Conservation (phyloP, 495 filamentous ascomycete species). For the Pyrenula massariospora region DNA sequence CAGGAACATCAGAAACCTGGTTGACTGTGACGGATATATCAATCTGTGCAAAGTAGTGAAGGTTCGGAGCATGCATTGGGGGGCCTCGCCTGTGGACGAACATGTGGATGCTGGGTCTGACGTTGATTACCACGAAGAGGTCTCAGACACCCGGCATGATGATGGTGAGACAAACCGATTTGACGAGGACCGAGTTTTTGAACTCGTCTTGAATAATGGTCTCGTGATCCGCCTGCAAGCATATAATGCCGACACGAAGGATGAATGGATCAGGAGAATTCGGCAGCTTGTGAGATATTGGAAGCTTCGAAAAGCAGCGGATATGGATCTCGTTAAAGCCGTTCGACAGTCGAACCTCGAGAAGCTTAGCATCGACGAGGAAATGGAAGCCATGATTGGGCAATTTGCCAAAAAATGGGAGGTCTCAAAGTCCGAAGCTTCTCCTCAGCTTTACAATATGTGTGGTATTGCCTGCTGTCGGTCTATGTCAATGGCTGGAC, state of each 20-base stretch:
- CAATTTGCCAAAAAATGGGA: slow-evolving; percentile 67
- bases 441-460: slow-evolving; percentile 56
- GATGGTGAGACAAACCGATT: slow-evolving; percentile 41
- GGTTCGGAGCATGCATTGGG: slow-evolving; percentile 41
- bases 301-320: slow-evolving; percentile 43
- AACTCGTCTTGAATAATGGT: slow-evolving; percentile 50
- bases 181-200: slow-evolving; percentile 50
- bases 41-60: slow-evolving; percentile 46
- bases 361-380: slow-evolving; percentile 57
- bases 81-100: slow-evolving; percentile 37
- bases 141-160: slow-evolving; percentile 30
- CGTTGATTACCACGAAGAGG: slow-evolving; percentile 37
- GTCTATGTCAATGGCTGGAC: slow-evolving; percentile 53
- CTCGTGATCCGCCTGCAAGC: slow-evolving; percentile 58
- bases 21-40: slow-evolving; percentile 54
- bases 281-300: slow-evolving; percentile 52
- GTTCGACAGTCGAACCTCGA: slow-evolving; percentile 49
- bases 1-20: slow-evolving; percentile 47
- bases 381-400: slow-evolving; percentile 55
- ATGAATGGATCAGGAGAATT: slow-evolving; percentile 55
- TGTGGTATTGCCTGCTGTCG: slow-evolving; percentile 56
- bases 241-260: slow-evolving; percentile 41
- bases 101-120: slow-evolving; percentile 33
- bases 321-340: slow-evolving; percentile 42
- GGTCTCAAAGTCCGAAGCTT: slow-evolving; percentile 52